Evolutionary conservation across 192 early-diverging fungal genomes (phyloP), one percentile per base, ranked within the genome.

Genomic region (Backusella westeae): DNA sequence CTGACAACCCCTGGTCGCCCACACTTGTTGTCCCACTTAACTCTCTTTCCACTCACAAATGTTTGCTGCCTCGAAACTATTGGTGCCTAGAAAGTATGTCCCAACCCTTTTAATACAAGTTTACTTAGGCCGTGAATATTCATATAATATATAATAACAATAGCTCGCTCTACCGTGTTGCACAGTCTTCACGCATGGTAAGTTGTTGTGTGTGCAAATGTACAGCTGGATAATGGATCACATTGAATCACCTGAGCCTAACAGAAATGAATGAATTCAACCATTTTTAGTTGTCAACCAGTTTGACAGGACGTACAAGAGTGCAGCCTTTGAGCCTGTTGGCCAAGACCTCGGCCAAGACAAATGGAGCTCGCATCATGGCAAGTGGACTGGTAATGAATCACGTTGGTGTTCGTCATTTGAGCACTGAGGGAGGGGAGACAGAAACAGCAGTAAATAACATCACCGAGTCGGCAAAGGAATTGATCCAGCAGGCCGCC

Each of bases 381-480:
- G 42, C 39, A 21, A 71, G 39, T 41, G 39, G 42, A 26, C 6
- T 49, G 21, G 6, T 44, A 44, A 17, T 71, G 42, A 71, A 71
- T 17, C 70, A 44, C 49, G 34, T 49, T 19, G 44, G 44, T 71
- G 29, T 71, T 34, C 70, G 70, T 34, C 70, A 71, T 41, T 71
- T 71, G 26, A 49, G 42, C 42, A 71, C 70, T 49, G 70, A 71
- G 44, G 69, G 39, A 44, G 23, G 23, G 12, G 56, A 63, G 23
- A 63, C 56, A 12, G 56, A 63, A 63, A 9, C 9, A 63, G 56
- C 56, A 63, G 21, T 79, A 21, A 68, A 77, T 14, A 81, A 82
- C 0, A 59, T 80, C 15, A 75, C 23, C 15, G 63, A 65, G 1
- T 21, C 38, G 6, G 59, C 63, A 34, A 63, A 75, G 23, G 63